Evolutionary conservation across 2,329 filamentous ascomycete species (phyloP).

Genomic region (Fusarium secorum): DNA sequence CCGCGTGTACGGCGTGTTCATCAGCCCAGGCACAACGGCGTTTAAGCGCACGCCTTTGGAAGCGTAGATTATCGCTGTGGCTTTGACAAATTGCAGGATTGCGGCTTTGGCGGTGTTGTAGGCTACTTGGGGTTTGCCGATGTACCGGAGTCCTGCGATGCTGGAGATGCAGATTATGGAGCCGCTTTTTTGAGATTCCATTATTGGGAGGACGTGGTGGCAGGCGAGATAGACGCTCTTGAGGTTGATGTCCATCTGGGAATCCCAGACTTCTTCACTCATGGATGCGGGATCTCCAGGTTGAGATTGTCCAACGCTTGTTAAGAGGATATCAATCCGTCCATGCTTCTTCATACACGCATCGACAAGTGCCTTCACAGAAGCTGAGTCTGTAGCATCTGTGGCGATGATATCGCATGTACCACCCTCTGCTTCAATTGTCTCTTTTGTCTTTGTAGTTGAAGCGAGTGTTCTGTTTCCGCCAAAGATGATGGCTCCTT

Average conservation of each 20-base stretch:
- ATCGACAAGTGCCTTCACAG: conserved; percentile 62
- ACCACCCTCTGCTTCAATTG: conserved; percentile 47
- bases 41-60: conserved; percentile 58
- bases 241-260: conserved; percentile 62
- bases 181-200: conserved; percentile 57
- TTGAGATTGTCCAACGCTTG: conserved; percentile 67
- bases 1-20: conserved; percentile 61
- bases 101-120: conserved; percentile 62
- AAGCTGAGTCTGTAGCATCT: conserved; percentile 60
- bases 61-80: conserved; percentile 60
- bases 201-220: conserved; percentile 61
- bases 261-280: conserved; percentile 59
- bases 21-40: conserved; percentile 63
- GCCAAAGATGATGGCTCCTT: conserved; percentile 60
- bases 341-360: conserved; percentile 61
- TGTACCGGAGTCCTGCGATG: conserved; percentile 61
- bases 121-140: conserved; percentile 58
- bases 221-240: conserved; percentile 63
- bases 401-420: conserved; percentile 52
- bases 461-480: conserved; percentile 56
- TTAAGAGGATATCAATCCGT: conserved; percentile 66
- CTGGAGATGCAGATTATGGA: conserved; percentile 58
- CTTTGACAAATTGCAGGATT: conserved; percentile 59
- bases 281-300: conserved; percentile 59
- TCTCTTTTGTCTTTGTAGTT: conserved; percentile 50